These are phyloP conservation scores for Alloascoidea hylecoeti DNA, from an alignment of 805 yeast genomes.

Conservation along the genomic window DNA sequence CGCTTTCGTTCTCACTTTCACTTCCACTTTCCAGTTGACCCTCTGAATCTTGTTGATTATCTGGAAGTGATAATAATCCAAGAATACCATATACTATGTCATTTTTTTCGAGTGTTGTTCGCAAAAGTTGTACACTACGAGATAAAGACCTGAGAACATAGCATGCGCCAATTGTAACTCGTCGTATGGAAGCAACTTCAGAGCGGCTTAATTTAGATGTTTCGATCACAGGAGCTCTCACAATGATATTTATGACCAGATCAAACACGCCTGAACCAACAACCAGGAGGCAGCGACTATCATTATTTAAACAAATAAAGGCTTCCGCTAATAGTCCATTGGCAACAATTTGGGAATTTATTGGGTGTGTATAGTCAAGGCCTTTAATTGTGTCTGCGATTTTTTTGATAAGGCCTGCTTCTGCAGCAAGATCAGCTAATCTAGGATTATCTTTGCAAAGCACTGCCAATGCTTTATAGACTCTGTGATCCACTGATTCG, in stretches of 20 bases:
- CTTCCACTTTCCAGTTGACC: too few relatives aligned
- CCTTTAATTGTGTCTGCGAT: slow-evolving; percentile 1
- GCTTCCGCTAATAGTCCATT: slow-evolving; percentile 3
- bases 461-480: not conserved
- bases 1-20: too few relatives aligned
- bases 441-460: not conserved
- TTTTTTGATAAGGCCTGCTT: not conserved
- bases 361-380: not conserved
- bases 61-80: slow-evolving; percentile 9
- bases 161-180: slow-evolving; percentile 18
- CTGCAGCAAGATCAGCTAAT: slow-evolving; percentile 2
- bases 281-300: not conserved
- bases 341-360: not conserved
- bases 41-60: too few relatives aligned
- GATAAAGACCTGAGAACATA: slow-evolving; percentile 40
- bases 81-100: slow-evolving; percentile 14
- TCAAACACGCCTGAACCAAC: not conserved
- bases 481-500: not conserved
- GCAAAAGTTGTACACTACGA: slow-evolving; percentile 35
- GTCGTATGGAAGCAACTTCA: not conserved
- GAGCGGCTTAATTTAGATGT: not conserved
- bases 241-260: not conserved
- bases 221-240: not conserved
- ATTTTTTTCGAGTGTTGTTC: slow-evolving; percentile 33
- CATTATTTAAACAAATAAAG: not conserved